These are phyloP conservation scores for Nicotiana attenuata DNA, from an alignment of 257 asterid species.

Conservation along the genomic window DNA sequence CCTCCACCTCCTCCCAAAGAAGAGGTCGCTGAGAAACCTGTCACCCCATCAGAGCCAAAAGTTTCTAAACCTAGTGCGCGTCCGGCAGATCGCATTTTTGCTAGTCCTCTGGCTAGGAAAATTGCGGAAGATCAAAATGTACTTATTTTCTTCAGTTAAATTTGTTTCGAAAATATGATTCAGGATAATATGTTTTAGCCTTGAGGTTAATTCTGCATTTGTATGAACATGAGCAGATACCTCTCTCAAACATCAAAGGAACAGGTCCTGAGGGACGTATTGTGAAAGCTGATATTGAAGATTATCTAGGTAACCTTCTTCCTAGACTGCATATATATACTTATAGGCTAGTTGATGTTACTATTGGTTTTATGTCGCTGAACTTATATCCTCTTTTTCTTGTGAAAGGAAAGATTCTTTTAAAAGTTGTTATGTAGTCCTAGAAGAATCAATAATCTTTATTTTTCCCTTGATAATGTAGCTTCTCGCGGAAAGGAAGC, in stretches of 20 bases:
- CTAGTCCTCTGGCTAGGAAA: slow-evolving; percentile 91
- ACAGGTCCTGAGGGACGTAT: slow-evolving; percentile 95
- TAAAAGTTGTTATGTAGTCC: neutral
- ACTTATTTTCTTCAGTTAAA: slow-evolving; percentile 13
- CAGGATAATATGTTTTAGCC: neutral
- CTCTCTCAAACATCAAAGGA: slow-evolving; percentile 78
- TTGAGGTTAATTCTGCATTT: neutral
- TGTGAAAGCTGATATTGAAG: slow-evolving; percentile 94
- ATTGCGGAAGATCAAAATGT: slow-evolving; percentile 84
- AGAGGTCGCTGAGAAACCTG: slow-evolving; percentile 51
- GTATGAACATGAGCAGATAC: slow-evolving; percentile 43
- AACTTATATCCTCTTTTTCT: neutral
- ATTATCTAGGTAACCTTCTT: slow-evolving; percentile 66
- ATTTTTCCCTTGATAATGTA: slow-evolving; percentile 31
- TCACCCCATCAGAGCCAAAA: slow-evolving; percentile 56
- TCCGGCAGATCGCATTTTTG: slow-evolving; percentile 70
- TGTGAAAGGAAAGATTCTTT: neutral
- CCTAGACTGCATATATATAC: neutral
- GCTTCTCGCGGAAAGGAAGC: slow-evolving; percentile 76
- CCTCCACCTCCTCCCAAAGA: slow-evolving; percentile 65
- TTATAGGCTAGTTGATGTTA: slow-evolving; percentile 5
- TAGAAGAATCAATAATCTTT: slow-evolving; percentile 14
- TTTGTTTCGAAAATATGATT: neutral
- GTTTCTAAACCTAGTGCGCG: slow-evolving; percentile 51
- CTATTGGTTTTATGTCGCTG: neutral